A percentile compares a stretch with the other conserved stretches of the same genome.
Evolutionary conservation across 2,329 filamentous ascomycete genomes (phyloP).

Genomic region (Ilyonectria mors-panacis): DNA sequence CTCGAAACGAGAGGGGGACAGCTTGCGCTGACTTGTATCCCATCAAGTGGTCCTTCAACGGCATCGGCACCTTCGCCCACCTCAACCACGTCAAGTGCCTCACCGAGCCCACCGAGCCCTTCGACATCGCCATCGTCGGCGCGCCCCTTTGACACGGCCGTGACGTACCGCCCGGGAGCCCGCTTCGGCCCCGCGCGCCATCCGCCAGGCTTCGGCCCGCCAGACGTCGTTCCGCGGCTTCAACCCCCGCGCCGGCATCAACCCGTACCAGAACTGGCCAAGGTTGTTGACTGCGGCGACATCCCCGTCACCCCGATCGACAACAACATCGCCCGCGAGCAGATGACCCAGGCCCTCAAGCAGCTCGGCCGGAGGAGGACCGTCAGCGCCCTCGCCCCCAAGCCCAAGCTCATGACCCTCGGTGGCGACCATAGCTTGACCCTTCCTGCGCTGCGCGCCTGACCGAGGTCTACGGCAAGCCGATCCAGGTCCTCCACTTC

Average conservation of each 20-base stretch:
- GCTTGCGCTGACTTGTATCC: conserved; percentile 29
- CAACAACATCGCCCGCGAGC: conserved; percentile 83
- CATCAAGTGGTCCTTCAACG: conserved; percentile 69
- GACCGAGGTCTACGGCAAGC: conserved; percentile 71
- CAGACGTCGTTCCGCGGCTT: conserved; percentile 84
- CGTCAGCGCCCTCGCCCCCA: conserved; percentile 52
- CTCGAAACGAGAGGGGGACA: conserved; percentile 10
- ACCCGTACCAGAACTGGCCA: conserved; percentile 88
- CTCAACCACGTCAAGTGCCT: conserved; percentile 79
- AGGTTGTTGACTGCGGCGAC: conserved; percentile 90
- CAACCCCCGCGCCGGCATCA: conserved; percentile 86
- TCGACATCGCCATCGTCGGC: conserved; percentile 81
- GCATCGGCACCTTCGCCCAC: conserved; percentile 83
- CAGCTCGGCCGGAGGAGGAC: conserved; percentile 71
- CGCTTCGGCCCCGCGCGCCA: conserved; percentile 89
- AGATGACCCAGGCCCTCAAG: conserved; percentile 86
- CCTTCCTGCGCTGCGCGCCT: conserved; percentile 79
- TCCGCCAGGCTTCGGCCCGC: conserved; percentile 85
- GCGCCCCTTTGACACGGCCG: conserved; percentile 83
- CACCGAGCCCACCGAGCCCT: conserved; percentile 73
- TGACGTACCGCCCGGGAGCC: conserved; percentile 73
- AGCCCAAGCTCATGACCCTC: conserved; percentile 75
- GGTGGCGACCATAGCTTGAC: conserved; percentile 82
- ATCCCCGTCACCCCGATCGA: conserved; percentile 90
- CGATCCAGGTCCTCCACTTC: conserved; percentile 81